Base-by-base conservation (phyloP, 352 stramenopile genomes). In the Pythium utonaiense region DNA sequence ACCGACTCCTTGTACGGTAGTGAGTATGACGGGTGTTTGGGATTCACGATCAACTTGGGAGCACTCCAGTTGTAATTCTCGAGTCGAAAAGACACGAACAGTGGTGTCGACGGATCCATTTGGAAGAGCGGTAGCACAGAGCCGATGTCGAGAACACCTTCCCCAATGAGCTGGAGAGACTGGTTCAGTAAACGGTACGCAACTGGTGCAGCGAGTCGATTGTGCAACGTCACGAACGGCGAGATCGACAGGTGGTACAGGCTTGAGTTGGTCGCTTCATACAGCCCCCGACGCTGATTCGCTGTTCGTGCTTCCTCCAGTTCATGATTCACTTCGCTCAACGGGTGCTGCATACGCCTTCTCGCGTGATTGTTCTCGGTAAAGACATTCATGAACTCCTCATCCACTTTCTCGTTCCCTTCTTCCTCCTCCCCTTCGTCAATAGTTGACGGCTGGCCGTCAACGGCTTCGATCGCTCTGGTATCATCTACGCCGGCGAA, bases 41-140 rank as follows among this genome's bases (percentile, higher is more conserved):
- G 78, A 41, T 92, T 89, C 40, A 96, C 78, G 34, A 93, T 82
- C 59, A 86, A 49, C 50, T 89, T 91, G 7, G 84, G 84, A 17
- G 73, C 62, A 61, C 84, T 94, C 86, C 86, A 96, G 48, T 82
- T 92, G 69, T 96, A 96, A 51, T 96, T 96, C 54, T 94, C 86
- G 38, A 96, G 53, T 28, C 86, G 81, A 36, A 93, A 94, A 8
- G 86, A 94, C 22, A 94, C 66, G 55, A 89, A 96, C 33, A 96
- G 56, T 22, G 81, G 53, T 28, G 79, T 74, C 8, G 64, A 66
- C 17, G 71, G 50, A 67, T 94, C 84, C 30, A 96, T 72, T 64
- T 96, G 86, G 52, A 96, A 96, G 17, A 96, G 63, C 21, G 83
- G 84, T 21, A 96, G 64, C 25, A 93, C 76, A 33, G 88, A 91